Percentiles rank a stretch among this genome's conserved stretches.
phyloP scores from a whole-genome alignment of 2,329 filamentous ascomycete species.

The Polytolypa hystricis region DNA sequence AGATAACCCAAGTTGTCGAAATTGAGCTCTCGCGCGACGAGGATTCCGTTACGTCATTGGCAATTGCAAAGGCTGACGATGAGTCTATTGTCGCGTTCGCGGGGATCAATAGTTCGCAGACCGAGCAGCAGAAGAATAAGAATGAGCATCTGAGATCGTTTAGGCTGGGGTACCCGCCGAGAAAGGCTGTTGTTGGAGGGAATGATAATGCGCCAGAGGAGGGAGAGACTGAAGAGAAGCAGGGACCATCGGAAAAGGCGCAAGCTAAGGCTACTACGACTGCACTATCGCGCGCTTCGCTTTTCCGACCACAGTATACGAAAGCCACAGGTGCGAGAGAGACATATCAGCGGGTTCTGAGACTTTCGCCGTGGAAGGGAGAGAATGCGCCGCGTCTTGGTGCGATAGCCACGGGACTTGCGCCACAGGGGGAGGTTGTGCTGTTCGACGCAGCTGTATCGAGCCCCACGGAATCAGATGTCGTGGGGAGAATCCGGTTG shows the following conservation, averaged over 20 bases:
- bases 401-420: conserved; percentile 66
- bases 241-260: conserved; percentile 25
- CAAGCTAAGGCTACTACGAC: conserved; percentile 10
- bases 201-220: conserved; percentile 11
- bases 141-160: conserved; percentile 80
- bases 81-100: conserved; percentile 51
- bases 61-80: conserved; percentile 51
- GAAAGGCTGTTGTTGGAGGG: conserved; percentile 21
- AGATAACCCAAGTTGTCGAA: conserved; percentile 56
- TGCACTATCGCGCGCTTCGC: conserved; percentile 38
- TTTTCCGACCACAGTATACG: conserved; percentile 36
- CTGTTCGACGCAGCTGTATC: conserved; percentile 59
- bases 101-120: conserved; percentile 71
- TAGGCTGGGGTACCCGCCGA: conserved; percentile 46
- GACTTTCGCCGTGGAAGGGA: conserved; percentile 45
- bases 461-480: conserved; percentile 39
- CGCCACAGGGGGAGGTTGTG: conserved; percentile 64
- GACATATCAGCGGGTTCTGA: conserved; percentile 48
- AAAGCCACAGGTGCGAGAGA: conserved; percentile 38
- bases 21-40: conserved; percentile 71
- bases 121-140: conserved; percentile 59
- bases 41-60: conserved; percentile 79
- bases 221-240: conserved; percentile 16
- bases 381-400: conserved; percentile 54
- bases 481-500: conserved; percentile 44